phyloP scores from a whole-genome alignment of 2,329 filamentous ascomycete genomes.

The Venturia carpophila region DNA sequence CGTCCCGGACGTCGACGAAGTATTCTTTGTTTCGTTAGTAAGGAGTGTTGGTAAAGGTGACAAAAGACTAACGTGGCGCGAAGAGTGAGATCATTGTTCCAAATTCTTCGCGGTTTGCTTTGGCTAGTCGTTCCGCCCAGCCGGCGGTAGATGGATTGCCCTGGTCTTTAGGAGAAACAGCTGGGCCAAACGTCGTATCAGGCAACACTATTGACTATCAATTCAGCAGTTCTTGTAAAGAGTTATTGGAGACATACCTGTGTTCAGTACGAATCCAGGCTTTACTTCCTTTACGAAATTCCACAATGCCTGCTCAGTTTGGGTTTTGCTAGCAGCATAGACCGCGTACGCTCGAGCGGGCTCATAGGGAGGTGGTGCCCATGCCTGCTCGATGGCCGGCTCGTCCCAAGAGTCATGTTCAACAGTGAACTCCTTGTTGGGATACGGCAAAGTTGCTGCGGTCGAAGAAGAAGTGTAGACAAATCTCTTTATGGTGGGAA shows the following conservation, averaged over 20 bases:
- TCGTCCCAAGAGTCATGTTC: slow-evolving; percentile 33
- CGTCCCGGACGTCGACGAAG: slow-evolving; percentile 44
- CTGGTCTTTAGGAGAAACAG: slow-evolving; percentile 31
- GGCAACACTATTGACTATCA: slow-evolving; percentile 22
- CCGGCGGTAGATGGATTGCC: slow-evolving; percentile 22
- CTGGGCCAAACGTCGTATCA: slow-evolving; percentile 31
- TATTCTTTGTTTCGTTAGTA: slow-evolving; percentile 25
- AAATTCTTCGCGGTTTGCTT: slow-evolving; percentile 4
- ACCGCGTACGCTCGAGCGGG: slow-evolving; percentile 24
- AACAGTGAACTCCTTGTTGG: slow-evolving; percentile 31
- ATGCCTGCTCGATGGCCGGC: slow-evolving; percentile 29
- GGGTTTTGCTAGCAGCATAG: slow-evolving; percentile 42
- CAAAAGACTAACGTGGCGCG: neutral
- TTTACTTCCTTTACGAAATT: slow-evolving; percentile 39
- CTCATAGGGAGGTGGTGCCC: slow-evolving; percentile 28
- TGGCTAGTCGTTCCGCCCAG: slow-evolving; percentile 21
- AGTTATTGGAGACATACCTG: slow-evolving; percentile 16
- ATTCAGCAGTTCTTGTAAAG: neutral
- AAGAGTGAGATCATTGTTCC: neutral
- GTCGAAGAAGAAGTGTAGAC: slow-evolving; percentile 35
- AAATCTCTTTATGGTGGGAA: slow-evolving; percentile 35
- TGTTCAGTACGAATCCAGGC: slow-evolving; percentile 39
- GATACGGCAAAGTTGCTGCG: slow-evolving; percentile 30
- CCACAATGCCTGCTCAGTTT: slow-evolving; percentile 41
- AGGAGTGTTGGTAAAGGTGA: neutral